Conservation (phyloP, 2,329 filamentous ascomycete genomes). For the Ascochyta rabiei region DNA sequence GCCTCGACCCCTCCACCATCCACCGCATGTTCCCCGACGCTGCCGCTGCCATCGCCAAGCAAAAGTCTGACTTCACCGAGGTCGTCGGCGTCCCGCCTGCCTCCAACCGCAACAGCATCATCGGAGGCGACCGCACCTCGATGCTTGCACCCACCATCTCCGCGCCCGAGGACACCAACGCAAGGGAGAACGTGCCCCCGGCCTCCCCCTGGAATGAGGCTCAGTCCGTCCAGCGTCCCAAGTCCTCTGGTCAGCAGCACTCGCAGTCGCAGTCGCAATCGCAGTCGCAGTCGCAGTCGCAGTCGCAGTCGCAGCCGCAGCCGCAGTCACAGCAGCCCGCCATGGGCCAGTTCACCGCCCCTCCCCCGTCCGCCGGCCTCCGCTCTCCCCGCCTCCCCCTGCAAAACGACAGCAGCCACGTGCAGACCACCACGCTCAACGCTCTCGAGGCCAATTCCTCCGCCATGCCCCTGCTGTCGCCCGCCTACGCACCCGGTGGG, state of each 20-base stretch:
- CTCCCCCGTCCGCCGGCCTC: slow-evolving; percentile 74
- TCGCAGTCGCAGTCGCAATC: slow-evolving; percentile 60
- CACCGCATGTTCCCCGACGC: slow-evolving; percentile 99
- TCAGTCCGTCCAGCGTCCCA: slow-evolving; percentile 64
- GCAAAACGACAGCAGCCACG: slow-evolving; percentile 67
- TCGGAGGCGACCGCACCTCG: slow-evolving; percentile 78
- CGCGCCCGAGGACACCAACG: slow-evolving; percentile 66
- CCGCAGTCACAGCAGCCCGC: slow-evolving; percentile 51
- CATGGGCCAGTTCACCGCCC: slow-evolving; percentile 93
- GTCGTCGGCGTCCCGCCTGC: slow-evolving; percentile 88
- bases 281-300: slow-evolving; percentile 66
- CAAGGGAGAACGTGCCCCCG: slow-evolving; percentile 68
- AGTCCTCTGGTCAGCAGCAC: slow-evolving; percentile 76
- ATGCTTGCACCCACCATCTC: slow-evolving; percentile 77
- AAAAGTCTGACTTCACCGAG: slow-evolving; percentile 97
- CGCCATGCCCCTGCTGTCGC: slow-evolving; percentile 87
- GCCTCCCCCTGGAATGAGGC: slow-evolving; percentile 79
- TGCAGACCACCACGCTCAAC: slow-evolving; percentile 83
- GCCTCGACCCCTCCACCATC: slow-evolving; percentile 90
- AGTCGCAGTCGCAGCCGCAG: slow-evolving; percentile 54
- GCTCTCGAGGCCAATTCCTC: slow-evolving; percentile 69
- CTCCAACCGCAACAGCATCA: slow-evolving; percentile 90
- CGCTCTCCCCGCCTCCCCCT: slow-evolving; percentile 79
- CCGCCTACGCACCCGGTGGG: slow-evolving; percentile 74
- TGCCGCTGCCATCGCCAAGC: slow-evolving; percentile 95